A percentile compares a stretch with the other conserved stretches of the same genome.
These are phyloP conservation scores for Pneumocystis wakefieldiae DNA, from an alignment of 1,139 yeast species.

Conservation along the genomic window DNA sequence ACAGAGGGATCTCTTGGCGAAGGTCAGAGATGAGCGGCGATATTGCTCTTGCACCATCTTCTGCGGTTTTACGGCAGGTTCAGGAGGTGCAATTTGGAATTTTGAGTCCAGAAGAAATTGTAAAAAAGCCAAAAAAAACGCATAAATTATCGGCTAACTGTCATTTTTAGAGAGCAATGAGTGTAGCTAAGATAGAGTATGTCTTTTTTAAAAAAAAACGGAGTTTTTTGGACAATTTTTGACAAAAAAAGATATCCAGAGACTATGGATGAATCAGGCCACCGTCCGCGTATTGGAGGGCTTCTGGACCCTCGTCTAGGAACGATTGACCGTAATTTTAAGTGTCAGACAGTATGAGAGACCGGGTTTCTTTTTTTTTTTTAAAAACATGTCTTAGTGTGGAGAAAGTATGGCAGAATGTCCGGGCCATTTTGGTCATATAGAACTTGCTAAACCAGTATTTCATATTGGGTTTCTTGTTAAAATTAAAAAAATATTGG, in stretches of 20 bases:
- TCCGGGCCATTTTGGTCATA: constrained; percentile 99
- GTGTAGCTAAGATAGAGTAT: constrained; percentile 7
- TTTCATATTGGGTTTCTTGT: constrained; percentile 62
- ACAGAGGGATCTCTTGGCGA: background rate
- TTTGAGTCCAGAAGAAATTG: constrained; percentile 91
- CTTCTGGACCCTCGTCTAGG: constrained; percentile 94
- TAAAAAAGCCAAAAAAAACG: background rate
- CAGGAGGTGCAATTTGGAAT: constrained; percentile 81
- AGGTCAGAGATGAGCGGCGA: background rate
- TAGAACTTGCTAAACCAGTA: constrained; percentile 94
- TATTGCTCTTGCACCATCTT: background rate
- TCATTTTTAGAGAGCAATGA: constrained; percentile 7
- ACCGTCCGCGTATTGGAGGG: constrained; percentile 92
- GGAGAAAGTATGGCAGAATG: constrained; percentile 99
- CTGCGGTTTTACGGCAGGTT: constrained; percentile 5
- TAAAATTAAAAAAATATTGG: constrained; percentile 87
- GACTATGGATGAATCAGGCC: constrained; percentile 94
- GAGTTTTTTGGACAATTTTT: constrained; percentile 40
- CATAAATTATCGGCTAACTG: constrained; percentile 19
- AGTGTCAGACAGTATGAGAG: constrained; percentile 65
- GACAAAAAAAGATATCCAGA: constrained; percentile 97
- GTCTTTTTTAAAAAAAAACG: constrained; percentile 33
- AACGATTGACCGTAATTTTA: constrained; percentile 88
- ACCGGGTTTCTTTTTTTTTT: background rate
- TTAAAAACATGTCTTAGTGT: constrained; percentile 31